Base-by-base conservation (phyloP, 805 yeast species). In the Brettanomyces anomalus region DNA sequence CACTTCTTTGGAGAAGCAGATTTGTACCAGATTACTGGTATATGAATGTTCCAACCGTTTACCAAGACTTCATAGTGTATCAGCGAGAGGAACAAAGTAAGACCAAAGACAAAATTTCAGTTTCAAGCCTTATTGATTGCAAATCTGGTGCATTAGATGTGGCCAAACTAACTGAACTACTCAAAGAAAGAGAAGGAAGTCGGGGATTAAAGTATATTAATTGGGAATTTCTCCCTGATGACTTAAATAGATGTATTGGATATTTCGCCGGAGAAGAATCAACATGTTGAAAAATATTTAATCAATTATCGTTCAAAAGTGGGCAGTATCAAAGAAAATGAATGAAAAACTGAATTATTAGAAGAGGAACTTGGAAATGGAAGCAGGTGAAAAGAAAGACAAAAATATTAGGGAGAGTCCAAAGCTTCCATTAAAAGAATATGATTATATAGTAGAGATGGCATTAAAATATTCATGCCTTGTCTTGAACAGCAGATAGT, bases 1-100 rank as follows among this genome's bases (percentile, higher is more conserved):
- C 85, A 37, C 69, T 79, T 1, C 66, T 64, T 46, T 79, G 80
- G 76, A 62, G 81, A 48, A 51, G 72, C 42, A 74, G 68, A 45
- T 67, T 60, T 47, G 65, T 72, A 41, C 43, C 54, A 31, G 73
- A 69, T 48, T 75, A 76, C 48, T 44, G 57, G 1, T 81, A 81
- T 0, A 41, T 38, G 1, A 71, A 74, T 47, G 43, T 74, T 28
- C 77, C 78, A 0, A 41, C 39, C 4, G 28, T 49, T 8, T 68
- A 66, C 49, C 55, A 48, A 33, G 48, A 5, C 43, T 56, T 16
- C 13, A 7, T 32, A 7, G 8, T 6, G 6, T 32, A 7, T 8
- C 8, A 32, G 7, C 7, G 13, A 32, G 13, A 8, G 15, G 18
- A 32, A 14, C 34, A n/a, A 6, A 14, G 24, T 41, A 20, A 6